A percentile compares a stretch with the other conserved stretches of the same genome.
These are phyloP conservation scores for Curvularia verruculosa DNA, from an alignment of 2,329 filamentous ascomycete genomes.

Conservation along the genomic window DNA sequence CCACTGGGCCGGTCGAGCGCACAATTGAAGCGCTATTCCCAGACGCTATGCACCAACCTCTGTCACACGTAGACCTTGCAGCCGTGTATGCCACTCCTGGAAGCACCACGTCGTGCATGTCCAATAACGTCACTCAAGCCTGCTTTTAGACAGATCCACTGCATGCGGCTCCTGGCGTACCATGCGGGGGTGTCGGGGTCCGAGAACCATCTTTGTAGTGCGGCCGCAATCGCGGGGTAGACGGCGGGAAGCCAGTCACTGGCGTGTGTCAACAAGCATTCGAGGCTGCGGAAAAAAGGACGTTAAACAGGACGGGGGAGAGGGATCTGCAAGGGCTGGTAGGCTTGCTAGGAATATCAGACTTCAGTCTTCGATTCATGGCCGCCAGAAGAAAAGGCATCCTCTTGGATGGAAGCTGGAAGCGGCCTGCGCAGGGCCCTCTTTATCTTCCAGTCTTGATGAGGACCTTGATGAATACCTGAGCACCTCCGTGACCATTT, in stretches of 20 bases:
- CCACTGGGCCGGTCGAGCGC: slow-evolving; percentile 35
- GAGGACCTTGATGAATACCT: slow-evolving; percentile 17
- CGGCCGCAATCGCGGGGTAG: slow-evolving; percentile 30
- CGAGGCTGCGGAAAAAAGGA: slow-evolving; percentile 12
- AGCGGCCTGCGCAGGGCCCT: not conserved
- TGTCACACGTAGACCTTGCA: slow-evolving; percentile 15
- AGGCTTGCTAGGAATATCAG: not conserved
- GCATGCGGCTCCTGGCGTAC: slow-evolving; percentile 31
- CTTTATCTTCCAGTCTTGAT: slow-evolving; percentile 10
- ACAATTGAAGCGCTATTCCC: slow-evolving; percentile 15
- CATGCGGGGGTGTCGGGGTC: slow-evolving; percentile 30
- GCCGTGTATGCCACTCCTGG: slow-evolving; percentile 5
- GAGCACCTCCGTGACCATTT: slow-evolving; percentile 12
- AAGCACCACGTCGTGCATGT: slow-evolving; percentile 1
- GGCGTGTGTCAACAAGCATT: not conserved
- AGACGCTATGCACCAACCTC: slow-evolving; percentile 13
- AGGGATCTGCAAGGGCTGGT: not conserved
- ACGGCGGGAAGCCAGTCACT: not conserved
- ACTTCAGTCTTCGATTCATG: not conserved
- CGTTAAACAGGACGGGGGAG: not conserved
- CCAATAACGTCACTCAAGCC: slow-evolving; percentile 11
- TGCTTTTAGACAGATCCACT: slow-evolving; percentile 13
- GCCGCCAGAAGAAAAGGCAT: not conserved
- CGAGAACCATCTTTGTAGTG: slow-evolving; percentile 15
- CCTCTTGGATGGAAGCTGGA: not conserved